A percentile compares a stretch with the other conserved stretches of the same genome.
Evolutionary conservation across 2,329 filamentous ascomycete species (phyloP).

Genomic region (Sordariomycetes sp.): DNA sequence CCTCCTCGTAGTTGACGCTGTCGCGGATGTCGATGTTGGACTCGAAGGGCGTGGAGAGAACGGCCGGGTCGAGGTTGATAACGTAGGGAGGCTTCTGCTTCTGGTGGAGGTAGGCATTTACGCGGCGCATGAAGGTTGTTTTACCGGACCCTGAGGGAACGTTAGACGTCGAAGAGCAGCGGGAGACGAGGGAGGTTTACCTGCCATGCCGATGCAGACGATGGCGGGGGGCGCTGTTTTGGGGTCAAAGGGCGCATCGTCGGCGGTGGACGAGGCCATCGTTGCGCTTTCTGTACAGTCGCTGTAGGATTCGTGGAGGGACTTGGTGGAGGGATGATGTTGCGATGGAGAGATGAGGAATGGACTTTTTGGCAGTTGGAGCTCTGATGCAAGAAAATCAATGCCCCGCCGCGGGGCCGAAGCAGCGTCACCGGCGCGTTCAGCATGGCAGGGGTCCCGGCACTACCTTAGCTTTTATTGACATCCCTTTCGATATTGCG

Average conservation of each 20-base stretch:
- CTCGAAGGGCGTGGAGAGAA: constrained; percentile 87
- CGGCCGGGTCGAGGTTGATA: constrained; percentile 93
- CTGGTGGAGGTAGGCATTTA: constrained; percentile 84
- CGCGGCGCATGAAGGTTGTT: constrained; percentile 99
- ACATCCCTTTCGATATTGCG: too few relatives aligned
- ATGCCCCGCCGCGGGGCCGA: constrained; percentile 4
- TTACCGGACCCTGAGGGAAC: constrained; percentile 69
- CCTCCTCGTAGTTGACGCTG: constrained; percentile 98
- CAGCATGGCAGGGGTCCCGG: too few relatives aligned
- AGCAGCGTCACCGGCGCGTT: too few relatives aligned
- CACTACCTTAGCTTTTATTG: too few relatives aligned
- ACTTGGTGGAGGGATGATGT: too few relatives aligned
- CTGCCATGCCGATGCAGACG: constrained; percentile 96
- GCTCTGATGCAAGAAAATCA: not conserved
- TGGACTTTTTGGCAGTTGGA: not conserved
- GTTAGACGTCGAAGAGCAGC: too few relatives aligned
- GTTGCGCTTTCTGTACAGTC: not conserved
- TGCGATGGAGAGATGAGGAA: not conserved
- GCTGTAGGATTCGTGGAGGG: too few relatives aligned
- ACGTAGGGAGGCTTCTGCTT: constrained; percentile 82
- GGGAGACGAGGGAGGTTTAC: too few relatives aligned
- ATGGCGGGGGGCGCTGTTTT: constrained; percentile 59
- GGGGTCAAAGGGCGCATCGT: constrained; percentile 14
- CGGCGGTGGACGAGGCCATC: constrained; percentile 24
- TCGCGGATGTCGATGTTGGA: constrained; percentile 98